These are phyloP conservation scores for Pseudozyma sp. DNA, from an alignment of 1,284 basidiomycete species.

Conservation along the genomic window DNA sequence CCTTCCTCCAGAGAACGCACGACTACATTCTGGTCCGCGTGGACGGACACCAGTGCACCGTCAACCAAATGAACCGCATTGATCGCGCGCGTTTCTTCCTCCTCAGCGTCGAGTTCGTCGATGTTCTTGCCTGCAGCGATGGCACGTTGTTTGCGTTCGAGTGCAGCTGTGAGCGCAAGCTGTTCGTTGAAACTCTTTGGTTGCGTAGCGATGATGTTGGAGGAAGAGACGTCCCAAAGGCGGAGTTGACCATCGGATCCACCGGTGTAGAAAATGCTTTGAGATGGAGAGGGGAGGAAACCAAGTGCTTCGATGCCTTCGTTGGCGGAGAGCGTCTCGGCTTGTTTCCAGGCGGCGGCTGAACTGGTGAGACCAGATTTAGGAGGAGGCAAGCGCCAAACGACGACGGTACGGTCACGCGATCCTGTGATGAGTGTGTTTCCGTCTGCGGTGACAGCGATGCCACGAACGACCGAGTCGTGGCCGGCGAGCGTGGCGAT, in stretches of 20 bases:
- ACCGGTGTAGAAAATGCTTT: slow-evolving; percentile 55
- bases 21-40: slow-evolving; percentile 96
- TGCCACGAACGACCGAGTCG: slow-evolving; percentile 64
- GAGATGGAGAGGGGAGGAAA: slow-evolving; percentile 74
- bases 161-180: slow-evolving; percentile 12
- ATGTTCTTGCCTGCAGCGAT: slow-evolving; percentile 8
- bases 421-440: slow-evolving; percentile 52
- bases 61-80: slow-evolving; percentile 53
- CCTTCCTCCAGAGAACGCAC: slow-evolving; percentile 73
- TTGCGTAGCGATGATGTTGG: slow-evolving; percentile 38
- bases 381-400: slow-evolving; percentile 42
- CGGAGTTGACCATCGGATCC: slow-evolving; percentile 57
- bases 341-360: slow-evolving; percentile 52
- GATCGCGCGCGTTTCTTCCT: slow-evolving; percentile 60
- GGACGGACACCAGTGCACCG: slow-evolving; percentile 76
- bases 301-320: slow-evolving; percentile 64
- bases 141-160: slow-evolving; percentile 7
- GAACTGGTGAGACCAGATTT: background rate
- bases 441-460: slow-evolving; percentile 57
- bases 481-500: slow-evolving; percentile 53
- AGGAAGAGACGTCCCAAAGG: slow-evolving; percentile 51
- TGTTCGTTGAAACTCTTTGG: slow-evolving; percentile 34
- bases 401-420: slow-evolving; percentile 58
- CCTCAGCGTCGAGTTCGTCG: slow-evolving; percentile 28
- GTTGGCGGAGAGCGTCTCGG: slow-evolving; percentile 55